Evolutionary conservation across 1,284 basidiomycete species (phyloP), one percentile per base, ranked within the genome.

Genomic region (Ceratobasidium papillatum): DNA sequence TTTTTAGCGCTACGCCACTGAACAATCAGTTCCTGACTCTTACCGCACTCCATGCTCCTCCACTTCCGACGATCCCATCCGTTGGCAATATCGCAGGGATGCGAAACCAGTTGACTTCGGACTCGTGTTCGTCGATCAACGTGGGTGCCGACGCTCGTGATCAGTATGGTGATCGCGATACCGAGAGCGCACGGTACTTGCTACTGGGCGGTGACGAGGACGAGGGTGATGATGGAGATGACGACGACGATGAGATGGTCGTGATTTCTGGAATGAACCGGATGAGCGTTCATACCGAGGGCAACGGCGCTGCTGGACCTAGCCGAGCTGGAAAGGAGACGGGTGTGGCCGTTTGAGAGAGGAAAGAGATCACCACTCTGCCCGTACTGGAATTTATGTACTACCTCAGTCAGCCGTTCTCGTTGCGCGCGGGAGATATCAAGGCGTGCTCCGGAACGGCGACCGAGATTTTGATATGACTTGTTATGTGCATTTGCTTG

Each of bases 21-120:
- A 77, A 77, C 56, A 75, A 77, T 51, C 75, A 75, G 49, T 77
- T 77, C 43, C 52, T 77, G 30, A 69, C 76, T 0, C 69, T 72
- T 7, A 49, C 58, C 4, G 56, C 56, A 11, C 25, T 62, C 17
- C 56, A 41, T 11, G 43, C 22, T 1, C 47, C 63, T 34, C 34
- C 30, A 3, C 58, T 72, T 30, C 69, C 69, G 2, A 61, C 69
- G 7, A 72, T 72, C 47, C 69, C 69, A 1, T 72, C 69, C 25
- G 45, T 51, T 3, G 69, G 69, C 22, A 56, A 72, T 30, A 38
- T 72, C n/a, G 27, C 56, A 1, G 69, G 56, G 12, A 3, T 72
- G 12, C 54, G 69, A 43, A 11, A 32, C 22, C 45, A 47, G 45
- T 11, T 59, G 32, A 38, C 51, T 22, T 45, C 41, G 19, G 66